phyloP scores from a whole-genome alignment of 2,329 filamentous ascomycete species.

The Dactylonectria estremocensis region DNA sequence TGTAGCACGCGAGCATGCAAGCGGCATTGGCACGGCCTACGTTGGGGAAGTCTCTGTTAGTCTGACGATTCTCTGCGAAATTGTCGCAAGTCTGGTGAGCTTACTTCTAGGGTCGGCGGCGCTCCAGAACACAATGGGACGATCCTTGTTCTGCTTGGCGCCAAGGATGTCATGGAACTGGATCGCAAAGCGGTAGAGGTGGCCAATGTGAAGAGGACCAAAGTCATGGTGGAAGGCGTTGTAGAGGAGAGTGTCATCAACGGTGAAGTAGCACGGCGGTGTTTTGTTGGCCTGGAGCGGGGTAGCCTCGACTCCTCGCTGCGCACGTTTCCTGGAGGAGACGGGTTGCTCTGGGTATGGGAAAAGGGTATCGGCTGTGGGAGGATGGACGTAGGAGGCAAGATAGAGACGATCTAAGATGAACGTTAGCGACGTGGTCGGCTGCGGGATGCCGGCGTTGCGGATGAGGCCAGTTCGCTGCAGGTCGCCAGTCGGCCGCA shows the following conservation, averaged over 20 bases:
- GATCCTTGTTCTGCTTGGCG: slow-evolving; percentile 89
- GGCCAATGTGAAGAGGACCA: slow-evolving; percentile 95
- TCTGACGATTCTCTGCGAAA: slow-evolving; percentile 11
- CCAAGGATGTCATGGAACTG: slow-evolving; percentile 96
- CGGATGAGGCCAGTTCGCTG: slow-evolving; percentile 21
- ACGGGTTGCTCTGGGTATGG: slow-evolving; percentile 84
- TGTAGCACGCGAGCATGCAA: slow-evolving; percentile 96
- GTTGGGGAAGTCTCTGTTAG: slow-evolving; percentile 30
- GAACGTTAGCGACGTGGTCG: slow-evolving; percentile 45
- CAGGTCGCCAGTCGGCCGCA: slow-evolving; percentile 28
- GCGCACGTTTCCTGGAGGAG: slow-evolving; percentile 57
- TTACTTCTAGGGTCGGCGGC: slow-evolving; percentile 90
- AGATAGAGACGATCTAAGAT: slow-evolving; percentile 91
- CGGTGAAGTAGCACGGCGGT: slow-evolving; percentile 92
- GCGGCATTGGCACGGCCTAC: slow-evolving; percentile 91
- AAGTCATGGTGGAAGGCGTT: slow-evolving; percentile 99
- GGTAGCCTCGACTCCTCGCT: slow-evolving; percentile 69
- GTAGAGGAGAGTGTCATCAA: slow-evolving; percentile 93
- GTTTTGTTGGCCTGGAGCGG: slow-evolving; percentile 51
- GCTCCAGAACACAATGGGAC: slow-evolving; percentile 97
- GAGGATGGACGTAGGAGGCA: slow-evolving; percentile 88
- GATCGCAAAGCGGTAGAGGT: slow-evolving; percentile 96
- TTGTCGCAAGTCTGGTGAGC: slow-evolving; percentile 52
- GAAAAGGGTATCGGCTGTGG: slow-evolving; percentile 86
- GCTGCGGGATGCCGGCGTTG: slow-evolving; percentile 32